Percentiles rank a stretch among this genome's conserved stretches.
Conservation (phyloP, 164 flowering plant genomes). For the Magnolia officinalis region DNA sequence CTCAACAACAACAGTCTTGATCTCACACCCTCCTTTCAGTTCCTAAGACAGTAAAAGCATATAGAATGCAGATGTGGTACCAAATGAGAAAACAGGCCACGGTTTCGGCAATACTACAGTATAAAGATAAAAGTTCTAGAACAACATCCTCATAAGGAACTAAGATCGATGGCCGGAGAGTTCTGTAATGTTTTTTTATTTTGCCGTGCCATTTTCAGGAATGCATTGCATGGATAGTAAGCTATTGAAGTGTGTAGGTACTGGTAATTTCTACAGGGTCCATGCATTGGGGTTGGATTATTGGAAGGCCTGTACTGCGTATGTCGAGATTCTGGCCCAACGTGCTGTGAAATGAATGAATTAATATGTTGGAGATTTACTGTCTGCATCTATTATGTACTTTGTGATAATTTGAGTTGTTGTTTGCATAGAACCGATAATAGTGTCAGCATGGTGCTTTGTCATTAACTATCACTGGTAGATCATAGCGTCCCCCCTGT, state of each 20-base stretch:
- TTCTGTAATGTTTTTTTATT: background rate
- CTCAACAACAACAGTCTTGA: slow-evolving; percentile 13
- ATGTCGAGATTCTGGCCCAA: background rate
- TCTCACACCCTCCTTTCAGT: background rate
- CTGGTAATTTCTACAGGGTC: background rate
- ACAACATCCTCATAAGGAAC: background rate
- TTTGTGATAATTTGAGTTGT: too few species aligned
- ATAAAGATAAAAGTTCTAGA: background rate
- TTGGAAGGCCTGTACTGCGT: background rate
- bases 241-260: background rate
- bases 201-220: background rate
- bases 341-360: background rate
- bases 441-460: too few species aligned
- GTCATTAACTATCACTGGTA: too few species aligned
- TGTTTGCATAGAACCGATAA: too few species aligned
- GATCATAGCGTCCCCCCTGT: too few species aligned
- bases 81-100: background rate
- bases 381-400: background rate
- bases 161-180: background rate
- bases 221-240: background rate
- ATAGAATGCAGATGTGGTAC: background rate
- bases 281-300: background rate
- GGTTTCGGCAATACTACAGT: background rate
- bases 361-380: background rate
- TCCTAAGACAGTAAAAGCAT: background rate